Evolutionary conservation across 306 rosid genomes (phyloP), one percentile per base, ranked within the genome.

Genomic region (Sindora glabra): DNA sequence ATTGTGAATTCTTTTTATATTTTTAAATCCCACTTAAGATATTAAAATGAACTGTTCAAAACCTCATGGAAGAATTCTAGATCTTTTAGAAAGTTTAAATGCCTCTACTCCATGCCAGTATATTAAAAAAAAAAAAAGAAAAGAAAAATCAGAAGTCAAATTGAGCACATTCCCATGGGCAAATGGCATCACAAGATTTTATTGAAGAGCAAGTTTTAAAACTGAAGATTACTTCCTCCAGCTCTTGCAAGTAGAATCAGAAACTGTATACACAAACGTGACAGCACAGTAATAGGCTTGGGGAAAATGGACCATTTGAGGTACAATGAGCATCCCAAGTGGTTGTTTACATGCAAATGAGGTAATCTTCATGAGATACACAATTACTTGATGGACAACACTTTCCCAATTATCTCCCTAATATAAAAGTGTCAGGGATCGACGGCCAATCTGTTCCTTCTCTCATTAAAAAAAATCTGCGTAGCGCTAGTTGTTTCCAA

Each of bases 321-420:
- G n/a, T n/a, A n/a, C n/a, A n/a, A n/a, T n/a, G n/a, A n/a, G n/a
- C n/a, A n/a, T n/a, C n/a, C n/a, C n/a, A n/a, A n/a, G n/a, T n/a
- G n/a, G n/a, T n/a, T n/a, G n/a, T n/a, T n/a, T n/a, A n/a, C n/a
- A n/a, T n/a, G n/a, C n/a, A n/a, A n/a, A n/a, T n/a, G n/a, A n/a
- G n/a, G n/a, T n/a, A n/a, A n/a, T n/a, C n/a, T n/a, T 53, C n/a
- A n/a, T n/a, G 47, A 18, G 46, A 26, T 44, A 51, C 21, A 41
- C 41, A 38, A 40, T 25, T 37, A 42, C 50, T 37, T 65, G 45
- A 48, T 16, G 42, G 36, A 42, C 30, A 62, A 19, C 16, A 29
- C 46, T 25, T 40, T 62, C 51, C 47, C 47, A 10, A 14, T 29
- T 40, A 73, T 46, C 74, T 73, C 70, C 48, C 18, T 64, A 34